Evolutionary conservation across 331 rosid genomes (phyloP), one percentile per base, ranked within the genome.

Genomic region (Arachis monticola): DNA sequence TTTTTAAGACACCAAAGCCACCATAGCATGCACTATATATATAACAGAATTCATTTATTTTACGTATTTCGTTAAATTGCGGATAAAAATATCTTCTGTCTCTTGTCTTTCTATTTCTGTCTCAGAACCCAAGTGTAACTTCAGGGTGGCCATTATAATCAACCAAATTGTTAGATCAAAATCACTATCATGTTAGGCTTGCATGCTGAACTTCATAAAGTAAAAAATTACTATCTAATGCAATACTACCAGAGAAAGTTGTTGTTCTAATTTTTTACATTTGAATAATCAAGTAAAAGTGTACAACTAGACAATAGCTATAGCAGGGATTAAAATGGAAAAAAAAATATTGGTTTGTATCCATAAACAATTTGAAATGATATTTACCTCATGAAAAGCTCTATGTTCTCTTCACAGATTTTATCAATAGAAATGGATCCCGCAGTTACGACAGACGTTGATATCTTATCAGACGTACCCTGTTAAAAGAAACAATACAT

Each of bases 361-460:
- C 48, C 10, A 55, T 40, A 67, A 22, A 52, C 45, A 71, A 44
- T 48, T 41, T 31, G 62, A 22, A 79, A 62, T 50, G 55, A 61
- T 22, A 59, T 44, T 77, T 87, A 93, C 98, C 92, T 92, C 87
- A 69, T 61, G 77, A 88, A 90, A 79, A 94, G 97, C 69, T 74
- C 45, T 52, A 94, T 77, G 77, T 94, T 94, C 74, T 94, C 96
- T 64, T 83, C 95, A 61, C 97, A 87, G 72, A 94, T 83, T 74
- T 82, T 77, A 38, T 88, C 88, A 68, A 72, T 65, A 11, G 87
- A 79, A n/a, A 59, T 8, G 59, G 85, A 46, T 47, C 57, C 80
- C 3, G 67, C 60, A 38, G 74, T 75, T 64, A 78, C 90, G 0
- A 5, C 51, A 32, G 75, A 14, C 41, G 40, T 22, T 22, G 27